Evolutionary conservation across 306 rosid species (phyloP).

Genomic region (Pachyrhizus erosus): DNA sequence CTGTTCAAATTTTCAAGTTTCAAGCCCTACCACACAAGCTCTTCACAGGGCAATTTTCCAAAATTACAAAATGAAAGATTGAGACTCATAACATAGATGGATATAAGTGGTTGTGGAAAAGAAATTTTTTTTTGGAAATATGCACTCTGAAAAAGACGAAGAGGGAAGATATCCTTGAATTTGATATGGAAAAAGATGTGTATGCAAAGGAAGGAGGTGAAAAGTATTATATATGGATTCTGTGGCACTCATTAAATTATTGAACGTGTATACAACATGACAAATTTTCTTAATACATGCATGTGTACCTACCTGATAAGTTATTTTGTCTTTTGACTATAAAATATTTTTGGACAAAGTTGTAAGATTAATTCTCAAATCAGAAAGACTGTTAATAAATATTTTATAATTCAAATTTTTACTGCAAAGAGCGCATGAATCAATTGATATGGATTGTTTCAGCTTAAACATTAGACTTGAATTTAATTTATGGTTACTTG

Average conservation of each 20-base stretch:
- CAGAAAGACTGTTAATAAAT: background rate
- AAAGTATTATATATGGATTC: background rate
- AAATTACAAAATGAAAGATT: conserved; percentile 8
- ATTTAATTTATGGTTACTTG: no score
- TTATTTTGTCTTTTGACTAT: background rate
- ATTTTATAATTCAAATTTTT: background rate
- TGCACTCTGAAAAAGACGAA: background rate
- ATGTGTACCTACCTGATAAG: conserved; percentile 8
- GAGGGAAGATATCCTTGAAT: conserved; percentile 39
- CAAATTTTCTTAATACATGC: conserved; percentile 1
- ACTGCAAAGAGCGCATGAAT: no score
- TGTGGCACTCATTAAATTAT: conserved; percentile 6
- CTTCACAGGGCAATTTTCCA: conserved; percentile 2
- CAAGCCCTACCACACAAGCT: background rate
- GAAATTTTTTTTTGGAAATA: background rate
- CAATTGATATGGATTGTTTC: no score
- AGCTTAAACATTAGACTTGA: no score
- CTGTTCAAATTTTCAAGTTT: conserved; percentile 25
- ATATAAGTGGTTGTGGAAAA: background rate
- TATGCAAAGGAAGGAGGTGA: background rate
- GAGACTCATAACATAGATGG: conserved; percentile 23
- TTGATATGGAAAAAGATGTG: conserved; percentile 23
- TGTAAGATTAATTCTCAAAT: background rate
- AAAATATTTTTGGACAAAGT: background rate
- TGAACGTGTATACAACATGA: background rate